Conservation (phyloP, 495 filamentous ascomycete genomes). For the Talaromyces nanjingensis region DNA sequence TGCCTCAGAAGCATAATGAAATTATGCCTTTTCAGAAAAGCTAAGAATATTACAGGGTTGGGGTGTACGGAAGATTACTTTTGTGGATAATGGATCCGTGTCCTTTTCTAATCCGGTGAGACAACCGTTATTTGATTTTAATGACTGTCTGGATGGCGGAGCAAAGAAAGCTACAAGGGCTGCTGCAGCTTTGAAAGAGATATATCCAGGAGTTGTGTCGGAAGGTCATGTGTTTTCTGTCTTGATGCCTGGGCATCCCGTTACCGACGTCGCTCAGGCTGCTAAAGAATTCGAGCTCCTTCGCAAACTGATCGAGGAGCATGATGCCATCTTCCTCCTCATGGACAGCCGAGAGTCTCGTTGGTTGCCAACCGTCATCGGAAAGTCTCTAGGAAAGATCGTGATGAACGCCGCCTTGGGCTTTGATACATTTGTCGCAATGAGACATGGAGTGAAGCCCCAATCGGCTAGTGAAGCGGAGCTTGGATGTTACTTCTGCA, state of each 20-base stretch:
- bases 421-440: conserved; percentile 94
- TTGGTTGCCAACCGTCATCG: conserved; percentile 98
- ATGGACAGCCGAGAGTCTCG: conserved; percentile 95
- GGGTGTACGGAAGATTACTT: conserved; percentile 95
- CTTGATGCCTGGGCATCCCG: conserved; percentile 90
- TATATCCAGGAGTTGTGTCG: conserved; percentile 85
- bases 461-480: conserved; percentile 37
- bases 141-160: conserved; percentile 81
- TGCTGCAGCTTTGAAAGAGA: conserved; percentile 71
- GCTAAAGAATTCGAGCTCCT: conserved; percentile 70
- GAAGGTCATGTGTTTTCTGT: conserved; percentile 73
- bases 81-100: conserved; percentile 89
- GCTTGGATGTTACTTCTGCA: conserved; percentile 96
- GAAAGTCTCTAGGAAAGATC: conserved; percentile 84
- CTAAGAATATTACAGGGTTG: conserved; percentile 52
- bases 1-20: not conserved
- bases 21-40: not conserved
- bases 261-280: conserved; percentile 58
- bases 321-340: conserved; percentile 89
- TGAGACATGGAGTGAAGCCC: conserved; percentile 73
- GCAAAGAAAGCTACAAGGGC: conserved; percentile 77
- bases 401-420: conserved; percentile 95
- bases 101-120: conserved; percentile 97
- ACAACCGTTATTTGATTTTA: conserved; percentile 84
- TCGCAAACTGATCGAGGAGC: conserved; percentile 67